Base-by-base conservation (phyloP, 495 filamentous ascomycete genomes). In the Penicillium crystallinum region DNA sequence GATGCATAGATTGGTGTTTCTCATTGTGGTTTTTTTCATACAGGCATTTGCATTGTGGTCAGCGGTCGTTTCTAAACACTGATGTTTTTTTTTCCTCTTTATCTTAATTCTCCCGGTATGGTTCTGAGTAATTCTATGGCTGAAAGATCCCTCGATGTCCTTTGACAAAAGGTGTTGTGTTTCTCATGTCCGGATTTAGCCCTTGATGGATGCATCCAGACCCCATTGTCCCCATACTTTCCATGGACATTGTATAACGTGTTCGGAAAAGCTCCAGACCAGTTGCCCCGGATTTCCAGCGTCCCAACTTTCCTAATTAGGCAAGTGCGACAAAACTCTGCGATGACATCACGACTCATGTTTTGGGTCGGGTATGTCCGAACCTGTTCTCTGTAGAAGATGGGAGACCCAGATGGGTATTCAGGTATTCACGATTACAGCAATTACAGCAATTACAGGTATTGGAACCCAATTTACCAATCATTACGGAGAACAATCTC, bases 1-100 rank as follows among this genome's bases (percentile, higher is more conserved):
- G 70, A 76, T 46, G 63, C 69, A 53, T 82, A 64, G 73, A 54
- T 15, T 3, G 1, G 15, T 31, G 29, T 25, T 48, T 12, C 23
- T 29, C 14, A 30, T 48, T 50, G 15, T 4, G 36, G 12, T 33
- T 10, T 15, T 22, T 22, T 31, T 27, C 7, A 27, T 27, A 15
- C 19, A 25, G 23, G 27, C 47, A 50, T 50, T 41, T 34, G 25
- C 3, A 12, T 50, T 34, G 15, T 31, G 18, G 33, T 4, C 27
- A 50, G 48, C 29, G 19, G 34, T 41, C 31, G 17, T 17, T 3
- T 11, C 12, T 11, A 21, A 30, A 6, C 27, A 22, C 21, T 17
- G 2, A 31, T 11, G 23, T 49, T 23, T 33, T 42, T 33, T 25
- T 25, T 33, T 6, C 30, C 15, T 25, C n/a, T 39, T 18, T 6